Evolutionary conservation across 495 filamentous ascomycete species (phyloP), one percentile per base, ranked within the genome.

Genomic region (Viridothelium virens): DNA sequence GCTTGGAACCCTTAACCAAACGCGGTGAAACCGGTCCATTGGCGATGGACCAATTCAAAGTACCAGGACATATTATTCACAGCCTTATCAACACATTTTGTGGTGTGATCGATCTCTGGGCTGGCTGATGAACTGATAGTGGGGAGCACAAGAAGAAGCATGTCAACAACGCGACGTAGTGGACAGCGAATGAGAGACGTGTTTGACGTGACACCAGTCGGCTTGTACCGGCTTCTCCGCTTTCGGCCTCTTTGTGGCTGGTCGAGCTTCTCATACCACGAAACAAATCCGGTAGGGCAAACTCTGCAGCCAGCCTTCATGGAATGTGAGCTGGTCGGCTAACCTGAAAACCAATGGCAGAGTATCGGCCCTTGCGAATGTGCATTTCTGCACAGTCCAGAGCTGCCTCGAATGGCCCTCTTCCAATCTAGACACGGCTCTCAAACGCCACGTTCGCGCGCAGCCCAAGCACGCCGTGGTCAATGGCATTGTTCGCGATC

Each of bases 391-490:
- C 31, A 59, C 53, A 59, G 53, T 36, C 53, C 53, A 59, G 53
- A 59, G 31, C 53, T 59, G 53, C 53, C 53, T 59, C 31, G 31
- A 59, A 59, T 59, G 31, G 31, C 53, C 36, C 53, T 59, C 31
- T 59, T 59, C 31, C n/a, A 59, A 31, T 59, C 53, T 59, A 59
- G 53, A 59, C 53, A 36, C 31, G 53, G 53, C 53, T 36, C 31
- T 59, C 53, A 59, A 59, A 59, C 53, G 53, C 53, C 53, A 59
- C 31, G 53, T 59, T 59, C 53, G 18, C 53, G 53, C 53, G 53
- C 53, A 59, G 25, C 36, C n/a, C 53, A 59, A 59, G 53, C 53
- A 59, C 53, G 36, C 25, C 36, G 53, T 36, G 53, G 36, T 59
- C 53, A 25, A 25, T 25, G 25, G 7, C 53, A 59, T 59, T 59